Evolutionary conservation across 345 rosid genomes (phyloP).

Genomic region (Eucalyptus pauciflora): DNA sequence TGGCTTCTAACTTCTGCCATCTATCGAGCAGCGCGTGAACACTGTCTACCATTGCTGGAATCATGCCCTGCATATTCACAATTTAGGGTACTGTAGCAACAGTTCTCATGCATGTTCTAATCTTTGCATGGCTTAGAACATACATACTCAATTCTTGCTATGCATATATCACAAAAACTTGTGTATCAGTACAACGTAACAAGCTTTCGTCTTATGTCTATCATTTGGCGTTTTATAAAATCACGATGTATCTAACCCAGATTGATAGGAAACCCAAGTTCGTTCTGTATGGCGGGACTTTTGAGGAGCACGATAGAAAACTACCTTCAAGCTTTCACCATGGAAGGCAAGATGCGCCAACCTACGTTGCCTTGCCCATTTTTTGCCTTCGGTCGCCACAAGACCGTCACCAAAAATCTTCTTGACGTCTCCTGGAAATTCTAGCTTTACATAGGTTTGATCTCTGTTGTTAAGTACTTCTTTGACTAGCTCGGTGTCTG

Average conservation of each 20-base stretch:
- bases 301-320: not conserved
- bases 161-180: too few species aligned
- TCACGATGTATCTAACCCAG: not conserved
- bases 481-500: not conserved
- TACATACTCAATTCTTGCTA: not conserved
- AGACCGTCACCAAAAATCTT: conserved; percentile 28
- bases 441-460: not conserved
- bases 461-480: conserved; percentile 6
- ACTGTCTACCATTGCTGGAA: conserved; percentile 22
- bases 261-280: not conserved
- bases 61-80: conserved; percentile 3
- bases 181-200: too few species aligned
- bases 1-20: conserved; percentile 16
- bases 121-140: not conserved
- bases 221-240: not conserved
- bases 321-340: conserved; percentile 26
- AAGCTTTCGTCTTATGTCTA: not conserved
- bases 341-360: conserved; percentile 35
- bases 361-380: conserved; percentile 29
- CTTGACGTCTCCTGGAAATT: not conserved
- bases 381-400: conserved; percentile 6
- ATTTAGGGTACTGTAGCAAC: not conserved
- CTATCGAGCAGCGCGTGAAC: conserved; percentile 27
- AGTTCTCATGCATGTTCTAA: not conserved
- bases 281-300: not conserved